These are phyloP conservation scores for Pelagophyceae sp. DNA, from an alignment of 352 stramenopile genomes.

Conservation along the genomic window DNA sequence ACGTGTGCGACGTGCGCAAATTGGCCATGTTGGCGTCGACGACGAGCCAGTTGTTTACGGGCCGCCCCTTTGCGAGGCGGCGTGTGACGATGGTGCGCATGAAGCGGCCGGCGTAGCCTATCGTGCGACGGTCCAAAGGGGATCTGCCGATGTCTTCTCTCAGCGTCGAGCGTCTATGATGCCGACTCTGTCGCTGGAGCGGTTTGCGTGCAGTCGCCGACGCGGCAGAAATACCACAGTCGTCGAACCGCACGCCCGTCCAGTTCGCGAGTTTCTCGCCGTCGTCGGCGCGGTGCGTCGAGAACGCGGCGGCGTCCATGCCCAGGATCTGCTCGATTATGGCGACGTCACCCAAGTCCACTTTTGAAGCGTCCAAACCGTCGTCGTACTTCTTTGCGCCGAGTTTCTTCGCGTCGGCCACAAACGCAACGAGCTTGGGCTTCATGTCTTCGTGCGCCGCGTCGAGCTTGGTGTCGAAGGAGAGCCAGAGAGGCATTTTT, in stretches of 20 bases:
- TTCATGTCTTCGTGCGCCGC: neutral
- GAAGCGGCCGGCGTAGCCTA: constrained; percentile 3
- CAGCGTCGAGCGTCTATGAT: too few relatives aligned
- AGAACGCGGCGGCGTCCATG: neutral
- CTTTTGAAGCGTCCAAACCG: neutral
- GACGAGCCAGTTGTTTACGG: neutral
- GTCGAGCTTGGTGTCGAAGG: neutral
- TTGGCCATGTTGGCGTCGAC: too few relatives aligned
- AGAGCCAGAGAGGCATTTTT: neutral
- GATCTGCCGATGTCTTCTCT: too few relatives aligned
- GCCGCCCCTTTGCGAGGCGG: neutral
- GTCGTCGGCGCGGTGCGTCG: neutral
- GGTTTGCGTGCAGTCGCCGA: too few relatives aligned
- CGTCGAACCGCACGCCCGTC: neutral
- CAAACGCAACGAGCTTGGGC: neutral
- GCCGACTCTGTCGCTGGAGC: too few relatives aligned
- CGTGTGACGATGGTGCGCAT: neutral
- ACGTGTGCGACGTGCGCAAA: too few relatives aligned
- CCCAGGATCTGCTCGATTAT: constrained; percentile 4
- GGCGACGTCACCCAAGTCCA: neutral
- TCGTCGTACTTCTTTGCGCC: neutral
- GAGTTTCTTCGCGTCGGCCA: neutral
- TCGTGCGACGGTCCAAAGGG: too few relatives aligned
- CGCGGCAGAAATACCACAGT: too few relatives aligned
- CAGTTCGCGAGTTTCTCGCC: neutral